A percentile compares a stretch with the other conserved stretches of the same genome.
phyloP scores from a whole-genome alignment of 202 grass and related monocot genomes.

The Dendrocalamus latiflorus region DNA sequence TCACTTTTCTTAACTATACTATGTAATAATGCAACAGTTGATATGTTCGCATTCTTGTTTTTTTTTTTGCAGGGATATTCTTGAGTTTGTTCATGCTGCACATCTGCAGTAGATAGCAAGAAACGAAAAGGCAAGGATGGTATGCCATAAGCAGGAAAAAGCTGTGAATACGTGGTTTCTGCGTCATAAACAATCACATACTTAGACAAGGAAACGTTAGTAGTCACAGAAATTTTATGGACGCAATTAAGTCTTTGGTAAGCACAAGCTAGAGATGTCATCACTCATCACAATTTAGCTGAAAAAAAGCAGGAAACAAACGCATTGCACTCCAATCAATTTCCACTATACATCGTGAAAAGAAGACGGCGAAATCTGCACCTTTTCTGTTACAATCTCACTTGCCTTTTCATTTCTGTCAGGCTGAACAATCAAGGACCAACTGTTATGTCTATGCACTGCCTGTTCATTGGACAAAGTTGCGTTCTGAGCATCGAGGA shows the following conservation, averaged over 20 bases:
- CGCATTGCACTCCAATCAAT: background rate
- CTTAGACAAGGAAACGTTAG: background rate
- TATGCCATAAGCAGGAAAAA: background rate
- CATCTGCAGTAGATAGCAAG: background rate
- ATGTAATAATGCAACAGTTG: background rate
- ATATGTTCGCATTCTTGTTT: background rate
- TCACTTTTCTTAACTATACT: background rate
- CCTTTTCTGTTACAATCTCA: background rate
- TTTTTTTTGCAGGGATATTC: background rate
- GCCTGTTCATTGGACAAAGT: background rate
- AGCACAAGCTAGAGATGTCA: background rate
- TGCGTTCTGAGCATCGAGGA: background rate
- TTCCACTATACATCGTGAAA: slow-evolving; percentile 21
- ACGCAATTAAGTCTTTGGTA: background rate
- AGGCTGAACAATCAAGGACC: background rate
- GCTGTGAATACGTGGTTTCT: too few species aligned
- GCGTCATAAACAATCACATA: too few species aligned
- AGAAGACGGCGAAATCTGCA: background rate
- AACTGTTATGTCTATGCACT: background rate
- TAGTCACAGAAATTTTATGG: background rate
- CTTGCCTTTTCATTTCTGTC: background rate
- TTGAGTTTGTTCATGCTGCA: background rate
- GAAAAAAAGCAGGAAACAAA: background rate
- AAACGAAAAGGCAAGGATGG: background rate
- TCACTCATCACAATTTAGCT: background rate